These are phyloP conservation scores for Stachybotrys elegans DNA, from an alignment of 2,329 filamentous ascomycete genomes.

Conservation along the genomic window DNA sequence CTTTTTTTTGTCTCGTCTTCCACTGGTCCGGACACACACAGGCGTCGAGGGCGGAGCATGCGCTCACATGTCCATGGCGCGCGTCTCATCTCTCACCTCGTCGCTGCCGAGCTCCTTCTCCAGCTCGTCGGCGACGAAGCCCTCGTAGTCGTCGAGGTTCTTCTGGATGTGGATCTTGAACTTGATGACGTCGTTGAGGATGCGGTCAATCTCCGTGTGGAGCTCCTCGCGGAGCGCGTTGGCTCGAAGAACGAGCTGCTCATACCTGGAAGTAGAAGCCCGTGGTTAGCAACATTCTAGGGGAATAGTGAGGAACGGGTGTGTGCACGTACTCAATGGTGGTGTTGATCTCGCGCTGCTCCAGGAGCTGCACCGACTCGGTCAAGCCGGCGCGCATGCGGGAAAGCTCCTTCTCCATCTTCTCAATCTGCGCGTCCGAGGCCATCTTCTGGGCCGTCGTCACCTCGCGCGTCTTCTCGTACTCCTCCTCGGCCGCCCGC, in stretches of 20 bases:
- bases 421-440: slow-evolving; percentile 91
- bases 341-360: slow-evolving; percentile 93
- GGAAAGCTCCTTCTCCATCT: slow-evolving; percentile 97
- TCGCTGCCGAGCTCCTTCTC: slow-evolving; percentile 74
- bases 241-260: slow-evolving; percentile 81
- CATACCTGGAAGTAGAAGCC: slow-evolving; percentile 56
- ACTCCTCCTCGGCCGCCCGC: slow-evolving; percentile 84
- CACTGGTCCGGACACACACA: not conserved
- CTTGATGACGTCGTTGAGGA: slow-evolving; percentile 95
- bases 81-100: slow-evolving; percentile 50
- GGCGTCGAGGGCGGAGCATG: slow-evolving; percentile 3
- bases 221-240: slow-evolving; percentile 88
- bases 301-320: not conserved
- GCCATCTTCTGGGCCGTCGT: slow-evolving; percentile 83
- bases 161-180: slow-evolving; percentile 98
- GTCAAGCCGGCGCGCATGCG: slow-evolving; percentile 81
- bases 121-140: slow-evolving; percentile 89
- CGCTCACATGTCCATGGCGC: slow-evolving; percentile 38
- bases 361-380: slow-evolving; percentile 85
- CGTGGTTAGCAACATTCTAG: slow-evolving; percentile 8
- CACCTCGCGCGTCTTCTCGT: slow-evolving; percentile 85
- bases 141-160: slow-evolving; percentile 87
- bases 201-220: slow-evolving; percentile 94
- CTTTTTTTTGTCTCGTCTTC: slow-evolving; percentile 6
- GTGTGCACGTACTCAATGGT: slow-evolving; percentile 75